Evolutionary conservation across 306 rosid genomes (phyloP).

Genomic region (Gillenia trifoliata): DNA sequence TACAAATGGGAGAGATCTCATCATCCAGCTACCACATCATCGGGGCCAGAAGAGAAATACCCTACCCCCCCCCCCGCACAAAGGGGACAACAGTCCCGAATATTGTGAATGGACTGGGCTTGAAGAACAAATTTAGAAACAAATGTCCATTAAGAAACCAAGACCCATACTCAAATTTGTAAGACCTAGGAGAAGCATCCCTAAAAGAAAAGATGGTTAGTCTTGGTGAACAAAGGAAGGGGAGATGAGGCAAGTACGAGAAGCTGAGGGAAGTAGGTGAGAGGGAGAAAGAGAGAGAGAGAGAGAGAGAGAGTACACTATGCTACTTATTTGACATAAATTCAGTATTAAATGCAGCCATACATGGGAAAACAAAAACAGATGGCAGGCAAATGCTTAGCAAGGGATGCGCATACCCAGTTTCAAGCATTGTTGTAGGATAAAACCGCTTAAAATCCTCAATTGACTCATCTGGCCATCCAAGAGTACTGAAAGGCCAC

Average conservation of each 20-base stretch:
- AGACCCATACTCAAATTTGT: no score
- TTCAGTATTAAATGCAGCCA: neutral
- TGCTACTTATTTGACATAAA: neutral
- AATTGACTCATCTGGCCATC: conserved; percentile 80
- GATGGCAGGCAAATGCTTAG: conserved; percentile 10
- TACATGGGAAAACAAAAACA: neutral
- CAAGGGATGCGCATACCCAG: conserved; percentile 61
- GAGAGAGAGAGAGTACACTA: neutral
- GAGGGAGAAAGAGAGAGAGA: neutral
- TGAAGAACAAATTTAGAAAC: no score
- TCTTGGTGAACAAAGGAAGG: neutral
- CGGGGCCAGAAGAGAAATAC: neutral
- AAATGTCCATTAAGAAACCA: no score
- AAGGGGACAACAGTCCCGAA: no score
- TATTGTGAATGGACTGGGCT: no score
- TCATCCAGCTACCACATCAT: neutral
- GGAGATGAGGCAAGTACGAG: neutral
- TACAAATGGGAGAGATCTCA: neutral
- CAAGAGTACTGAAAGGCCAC: conserved; percentile 99
- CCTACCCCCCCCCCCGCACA: no score
- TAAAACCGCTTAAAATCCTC: conserved; percentile 83
- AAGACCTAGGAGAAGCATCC: no score
- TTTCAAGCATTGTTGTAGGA: conserved; percentile 96
- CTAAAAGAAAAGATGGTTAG: neutral
- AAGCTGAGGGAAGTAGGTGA: neutral